These are phyloP conservation scores for Rhizopogon salebrosus DNA, from an alignment of 768 basidiomycete genomes.

Conservation along the genomic window DNA sequence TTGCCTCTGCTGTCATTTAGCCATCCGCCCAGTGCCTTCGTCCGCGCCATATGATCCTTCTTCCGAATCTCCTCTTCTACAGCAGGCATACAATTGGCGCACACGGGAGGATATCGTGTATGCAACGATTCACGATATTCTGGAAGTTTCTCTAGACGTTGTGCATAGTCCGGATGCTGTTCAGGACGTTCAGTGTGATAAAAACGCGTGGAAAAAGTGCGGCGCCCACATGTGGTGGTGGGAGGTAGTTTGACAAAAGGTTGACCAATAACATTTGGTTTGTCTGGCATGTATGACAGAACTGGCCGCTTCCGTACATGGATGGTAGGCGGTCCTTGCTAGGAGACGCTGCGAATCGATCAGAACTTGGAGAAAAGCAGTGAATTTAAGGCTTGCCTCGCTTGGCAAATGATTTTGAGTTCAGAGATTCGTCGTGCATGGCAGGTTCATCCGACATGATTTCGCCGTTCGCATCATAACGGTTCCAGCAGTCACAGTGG, in stretches of 20 bases:
- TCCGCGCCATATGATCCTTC: slow-evolving; percentile 79
- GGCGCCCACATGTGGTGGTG: slow-evolving; percentile 61
- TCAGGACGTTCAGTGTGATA: slow-evolving; percentile 3
- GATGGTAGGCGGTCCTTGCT: slow-evolving; percentile 67
- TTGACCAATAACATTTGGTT: slow-evolving; percentile 87
- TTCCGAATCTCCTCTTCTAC: slow-evolving; percentile 79
- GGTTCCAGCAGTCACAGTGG: slow-evolving; percentile 70
- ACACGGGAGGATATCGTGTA: slow-evolving; percentile 83
- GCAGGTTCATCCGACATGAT: slow-evolving; percentile 84
- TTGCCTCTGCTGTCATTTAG: slow-evolving; percentile 64
- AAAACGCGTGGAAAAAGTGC: slow-evolving; percentile 4
- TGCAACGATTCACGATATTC: slow-evolving; percentile 74
- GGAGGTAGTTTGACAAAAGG: slow-evolving; percentile 86
- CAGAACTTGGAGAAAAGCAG: background rate
- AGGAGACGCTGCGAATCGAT: slow-evolving; percentile 47
- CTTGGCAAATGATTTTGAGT: slow-evolving; percentile 61
- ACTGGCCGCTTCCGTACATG: slow-evolving; percentile 50
- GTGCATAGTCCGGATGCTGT: slow-evolving; percentile 70
- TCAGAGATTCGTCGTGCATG: slow-evolving; percentile 78
- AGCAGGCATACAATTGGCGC: slow-evolving; percentile 63
- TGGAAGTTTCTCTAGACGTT: slow-evolving; percentile 57
- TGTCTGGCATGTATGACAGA: slow-evolving; percentile 88
- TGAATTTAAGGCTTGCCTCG: slow-evolving; percentile 45
- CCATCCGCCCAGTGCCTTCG: slow-evolving; percentile 69
- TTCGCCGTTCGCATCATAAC: slow-evolving; percentile 64